Base-by-base conservation (phyloP, 2,329 filamentous ascomycete genomes). In the Diaporthe nobilis region DNA sequence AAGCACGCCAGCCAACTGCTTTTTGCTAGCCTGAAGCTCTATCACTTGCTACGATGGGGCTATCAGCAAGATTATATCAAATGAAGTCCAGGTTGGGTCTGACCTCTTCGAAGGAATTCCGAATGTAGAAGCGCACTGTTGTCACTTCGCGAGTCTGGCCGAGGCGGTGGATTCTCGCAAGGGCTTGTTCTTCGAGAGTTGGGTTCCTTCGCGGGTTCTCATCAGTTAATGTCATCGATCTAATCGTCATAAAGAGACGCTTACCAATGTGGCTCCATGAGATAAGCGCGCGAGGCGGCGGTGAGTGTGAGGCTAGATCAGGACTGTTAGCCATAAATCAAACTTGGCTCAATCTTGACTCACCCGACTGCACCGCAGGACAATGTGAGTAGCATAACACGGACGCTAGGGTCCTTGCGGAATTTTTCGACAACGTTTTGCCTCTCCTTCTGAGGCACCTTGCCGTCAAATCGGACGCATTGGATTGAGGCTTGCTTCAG, bases 361-460 rank as follows among this genome's bases (percentile, higher is more conserved):
- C 79, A 88, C 87, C 88, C 88, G 31, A 87, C 85, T n/a, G 87
- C 87, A 49, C 87, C 89, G 71, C 88, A 90, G 0, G 86, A 85
- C 1, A 90, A 79, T 0, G 88, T 89, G 1, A 90, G 79, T 0
- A 90, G 82, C 72, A 89, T 83, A 5, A 90, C 85, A 0, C 81
- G 80, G 4, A 87, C 78, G 0, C 49, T 74, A 0, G 83, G 79
- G 13, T 89, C 83, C 0, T 67, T 78, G 1, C 82, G 81, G 77
- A 90, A 89, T 6, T 73, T 79, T 0, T 86, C 77, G 0, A 90
- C 78, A 0, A 86, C 84, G 0, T 76, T 60, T 8, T 86, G 83
- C 4, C 88, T 81, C 0, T 88, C 84, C 1, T 82, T 84, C 15
- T 85, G 85, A 0, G 83, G 82, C 0, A 87, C 83, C 44, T 85